These are phyloP conservation scores for Xanthoconium stramineum DNA, from an alignment of 768 basidiomycete genomes.

Conservation along the genomic window DNA sequence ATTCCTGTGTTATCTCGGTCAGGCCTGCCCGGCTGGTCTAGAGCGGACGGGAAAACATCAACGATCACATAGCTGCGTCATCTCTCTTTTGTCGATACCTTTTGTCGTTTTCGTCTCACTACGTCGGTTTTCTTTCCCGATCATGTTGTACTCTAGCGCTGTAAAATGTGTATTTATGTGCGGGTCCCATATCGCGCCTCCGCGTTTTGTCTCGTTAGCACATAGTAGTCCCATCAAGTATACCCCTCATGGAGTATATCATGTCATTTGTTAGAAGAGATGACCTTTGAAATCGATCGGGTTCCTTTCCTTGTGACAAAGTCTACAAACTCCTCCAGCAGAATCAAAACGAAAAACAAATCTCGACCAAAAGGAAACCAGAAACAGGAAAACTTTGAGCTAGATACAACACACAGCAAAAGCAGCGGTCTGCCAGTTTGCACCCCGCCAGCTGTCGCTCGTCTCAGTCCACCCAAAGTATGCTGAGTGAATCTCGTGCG, in stretches of 20 bases:
- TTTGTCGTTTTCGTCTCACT: neutral
- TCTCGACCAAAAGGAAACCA: neutral
- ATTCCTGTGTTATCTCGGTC: neutral
- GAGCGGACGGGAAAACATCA: neutral
- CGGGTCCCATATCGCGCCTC: too few species aligned
- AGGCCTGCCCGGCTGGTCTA: neutral
- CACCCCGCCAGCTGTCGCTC: neutral
- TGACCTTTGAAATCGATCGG: too few species aligned
- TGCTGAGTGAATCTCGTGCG: neutral
- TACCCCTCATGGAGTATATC: neutral
- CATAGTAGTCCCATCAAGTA: too few species aligned
- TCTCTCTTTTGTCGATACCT: neutral
- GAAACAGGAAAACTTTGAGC: neutral
- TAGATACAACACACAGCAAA: constrained; percentile 6
- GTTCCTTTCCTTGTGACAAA: too few species aligned
- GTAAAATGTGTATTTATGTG: neutral
- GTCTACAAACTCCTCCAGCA: neutral
- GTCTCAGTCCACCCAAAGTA: neutral
- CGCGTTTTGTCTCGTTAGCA: neutral
- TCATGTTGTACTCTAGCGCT: neutral
- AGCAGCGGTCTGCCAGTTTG: neutral
- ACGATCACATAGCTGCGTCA: neutral
- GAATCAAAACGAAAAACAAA: neutral
- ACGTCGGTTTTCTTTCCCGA: neutral
- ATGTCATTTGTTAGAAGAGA: neutral